Conservation (phyloP, 805 yeast genomes). For the Blastobotrys attinorum region DNA sequence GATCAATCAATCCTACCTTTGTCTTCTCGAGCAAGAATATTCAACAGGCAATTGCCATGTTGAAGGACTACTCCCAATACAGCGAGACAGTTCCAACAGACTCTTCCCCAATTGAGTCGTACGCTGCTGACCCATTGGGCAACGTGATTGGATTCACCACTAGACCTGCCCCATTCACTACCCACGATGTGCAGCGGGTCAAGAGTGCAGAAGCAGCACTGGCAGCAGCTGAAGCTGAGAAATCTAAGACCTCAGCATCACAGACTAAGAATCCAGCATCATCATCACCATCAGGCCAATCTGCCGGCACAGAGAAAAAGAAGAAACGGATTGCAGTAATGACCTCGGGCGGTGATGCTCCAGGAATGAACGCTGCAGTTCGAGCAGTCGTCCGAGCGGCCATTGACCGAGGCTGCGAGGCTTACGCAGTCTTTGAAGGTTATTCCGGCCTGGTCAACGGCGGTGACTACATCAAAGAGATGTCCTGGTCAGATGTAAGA, state of each 20-base stretch:
- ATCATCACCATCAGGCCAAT: not conserved
- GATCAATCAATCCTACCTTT: slow-evolving; percentile 37
- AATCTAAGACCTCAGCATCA: not conserved
- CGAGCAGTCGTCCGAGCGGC: slow-evolving; percentile 94
- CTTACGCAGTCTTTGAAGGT: slow-evolving; percentile 88
- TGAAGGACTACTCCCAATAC: slow-evolving; percentile 28
- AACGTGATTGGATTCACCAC: slow-evolving; percentile 73
- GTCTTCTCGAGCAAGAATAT: slow-evolving; percentile 42
- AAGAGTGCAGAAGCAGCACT: slow-evolving; percentile 1
- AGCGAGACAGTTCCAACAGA: slow-evolving; percentile 58
- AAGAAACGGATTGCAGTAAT: slow-evolving; percentile 77
- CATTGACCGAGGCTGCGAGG: slow-evolving; percentile 79
- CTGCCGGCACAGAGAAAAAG: slow-evolving; percentile 10
- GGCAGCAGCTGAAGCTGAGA: no score
- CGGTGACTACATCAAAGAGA: slow-evolving; percentile 65
- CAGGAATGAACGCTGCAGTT: slow-evolving; percentile 96
- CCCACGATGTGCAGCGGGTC: slow-evolving; percentile 4
- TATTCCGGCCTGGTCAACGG: slow-evolving; percentile 89
- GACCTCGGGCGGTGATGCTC: slow-evolving; percentile 99
- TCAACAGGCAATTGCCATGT: slow-evolving; percentile 10
- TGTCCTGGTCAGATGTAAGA: slow-evolving; percentile 92
- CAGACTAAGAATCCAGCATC: not conserved
- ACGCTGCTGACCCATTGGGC: slow-evolving; percentile 78
- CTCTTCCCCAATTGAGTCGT: slow-evolving; percentile 66
- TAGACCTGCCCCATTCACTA: slow-evolving; percentile 24